phyloP scores from a whole-genome alignment of 1,139 yeast species.

The Diutina pseudorugosa region DNA sequence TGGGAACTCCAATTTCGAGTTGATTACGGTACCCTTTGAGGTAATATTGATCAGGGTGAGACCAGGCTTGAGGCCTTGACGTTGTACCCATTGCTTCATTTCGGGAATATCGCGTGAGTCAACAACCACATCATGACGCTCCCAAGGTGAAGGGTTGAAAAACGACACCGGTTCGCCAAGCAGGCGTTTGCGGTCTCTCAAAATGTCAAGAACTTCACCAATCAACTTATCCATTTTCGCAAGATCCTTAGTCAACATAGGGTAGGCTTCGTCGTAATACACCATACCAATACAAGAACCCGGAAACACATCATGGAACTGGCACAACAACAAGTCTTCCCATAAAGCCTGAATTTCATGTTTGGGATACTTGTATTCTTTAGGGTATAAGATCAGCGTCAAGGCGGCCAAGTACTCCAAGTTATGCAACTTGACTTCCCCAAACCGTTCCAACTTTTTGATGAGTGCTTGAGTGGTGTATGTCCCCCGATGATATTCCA shows the following conservation, averaged over 20 bases:
- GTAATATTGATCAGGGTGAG: constrained; percentile 2
- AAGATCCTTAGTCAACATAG: constrained; percentile 53
- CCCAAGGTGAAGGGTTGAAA: constrained; percentile 58
- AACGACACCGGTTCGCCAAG: constrained; percentile 17
- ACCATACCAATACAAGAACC: constrained; percentile 95
- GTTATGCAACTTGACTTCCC: constrained; percentile 76
- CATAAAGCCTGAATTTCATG: constrained; percentile 57
- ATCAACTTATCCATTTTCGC: constrained; percentile 41
- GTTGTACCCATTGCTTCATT: not conserved
- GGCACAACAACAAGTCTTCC: constrained; percentile 84
- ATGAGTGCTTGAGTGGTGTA: constrained; percentile 88
- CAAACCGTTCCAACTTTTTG: constrained; percentile 65
- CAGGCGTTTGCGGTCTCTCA: constrained; percentile 6
- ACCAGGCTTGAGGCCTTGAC: not conserved
- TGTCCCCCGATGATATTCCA: constrained; percentile 95
- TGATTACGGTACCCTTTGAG: constrained; percentile 8
- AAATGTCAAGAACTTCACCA: constrained; percentile 32
- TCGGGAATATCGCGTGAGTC: constrained; percentile 13
- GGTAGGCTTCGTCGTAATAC: constrained; percentile 82
- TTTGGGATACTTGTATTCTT: constrained; percentile 57
- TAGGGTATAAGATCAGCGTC: constrained; percentile 41
- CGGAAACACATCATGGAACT: constrained; percentile 93
- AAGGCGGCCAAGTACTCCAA: constrained; percentile 73
- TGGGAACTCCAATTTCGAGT: constrained; percentile 26
- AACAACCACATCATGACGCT: constrained; percentile 39